Percentiles rank a stretch among this genome's conserved stretches.
phyloP scores from a whole-genome alignment of 1,284 basidiomycete species.

The Ustilago curta region DNA sequence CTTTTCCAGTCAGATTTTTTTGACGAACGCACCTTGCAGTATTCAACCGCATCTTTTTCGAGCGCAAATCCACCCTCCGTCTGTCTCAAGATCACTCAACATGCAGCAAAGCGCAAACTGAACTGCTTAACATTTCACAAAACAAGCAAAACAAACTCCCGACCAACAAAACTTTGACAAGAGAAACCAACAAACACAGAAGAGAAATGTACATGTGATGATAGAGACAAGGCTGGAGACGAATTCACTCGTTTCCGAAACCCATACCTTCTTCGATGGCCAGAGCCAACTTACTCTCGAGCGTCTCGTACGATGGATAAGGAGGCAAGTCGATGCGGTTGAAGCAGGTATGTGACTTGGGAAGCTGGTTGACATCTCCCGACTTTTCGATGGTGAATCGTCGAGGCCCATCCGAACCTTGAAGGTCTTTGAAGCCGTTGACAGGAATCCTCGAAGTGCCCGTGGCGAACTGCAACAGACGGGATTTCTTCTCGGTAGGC shows the following conservation, averaged over 20 bases:
- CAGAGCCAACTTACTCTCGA: conserved; percentile 67
- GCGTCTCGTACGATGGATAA: conserved; percentile 63
- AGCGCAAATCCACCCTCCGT: neutral
- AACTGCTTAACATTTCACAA: conserved; percentile 6
- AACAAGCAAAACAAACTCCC: neutral
- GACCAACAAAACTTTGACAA: conserved; percentile 3
- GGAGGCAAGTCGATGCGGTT: conserved; percentile 69
- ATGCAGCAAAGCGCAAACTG: neutral
- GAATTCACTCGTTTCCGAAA: conserved; percentile 64
- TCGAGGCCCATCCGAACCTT: conserved; percentile 91
- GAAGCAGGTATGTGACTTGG: conserved; percentile 69
- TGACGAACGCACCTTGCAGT: too few species aligned
- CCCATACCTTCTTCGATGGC: conserved; percentile 68
- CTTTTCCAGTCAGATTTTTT: too few species aligned
- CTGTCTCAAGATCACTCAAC: neutral
- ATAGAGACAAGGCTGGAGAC: neutral
- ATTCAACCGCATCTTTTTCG: too few species aligned
- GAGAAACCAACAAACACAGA: neutral
- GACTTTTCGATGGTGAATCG: conserved; percentile 69
- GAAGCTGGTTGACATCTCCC: conserved; percentile 66
- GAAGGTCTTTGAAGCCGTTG: conserved; percentile 98
- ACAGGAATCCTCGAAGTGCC: conserved; percentile 97
- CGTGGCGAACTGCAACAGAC: conserved; percentile 91
- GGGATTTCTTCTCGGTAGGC: conserved; percentile 95
- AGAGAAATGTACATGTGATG: conserved; percentile 1